These are phyloP conservation scores for Sporothrix mexicana DNA, from an alignment of 2,329 filamentous ascomycete species.

Conservation along the genomic window DNA sequence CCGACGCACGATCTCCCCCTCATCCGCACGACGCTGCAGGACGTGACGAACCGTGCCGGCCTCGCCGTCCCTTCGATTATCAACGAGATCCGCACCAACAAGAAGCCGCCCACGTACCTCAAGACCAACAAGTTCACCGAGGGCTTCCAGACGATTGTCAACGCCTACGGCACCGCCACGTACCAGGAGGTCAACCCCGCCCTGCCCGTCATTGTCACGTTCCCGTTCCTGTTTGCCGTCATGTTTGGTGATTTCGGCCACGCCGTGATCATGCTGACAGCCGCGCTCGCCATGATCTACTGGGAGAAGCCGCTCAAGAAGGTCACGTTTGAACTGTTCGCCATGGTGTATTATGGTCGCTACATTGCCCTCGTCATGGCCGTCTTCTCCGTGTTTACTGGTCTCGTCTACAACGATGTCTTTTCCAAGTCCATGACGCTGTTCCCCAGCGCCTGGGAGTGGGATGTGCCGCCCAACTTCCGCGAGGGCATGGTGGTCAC, in stretches of 20 bases:
- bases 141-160: conserved; percentile 98
- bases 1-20: conserved; percentile 87
- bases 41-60: conserved; percentile 94
- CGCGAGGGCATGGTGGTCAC: conserved; percentile 64
- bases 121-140: conserved; percentile 99
- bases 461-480: conserved; percentile 70
- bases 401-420: conserved; percentile 95
- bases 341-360: conserved; percentile 98
- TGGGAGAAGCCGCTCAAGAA: conserved; percentile 94
- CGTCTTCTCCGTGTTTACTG: conserved; percentile 94
- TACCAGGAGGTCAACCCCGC: conserved; percentile 98
- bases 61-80: conserved; percentile 98
- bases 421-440: conserved; percentile 93
- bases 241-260: conserved; percentile 99
- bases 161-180: conserved; percentile 96
- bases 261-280: conserved; percentile 83
- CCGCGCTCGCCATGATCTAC: conserved; percentile 91
- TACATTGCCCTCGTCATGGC: conserved; percentile 99
- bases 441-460: conserved; percentile 90
- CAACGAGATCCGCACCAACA: conserved; percentile 96
- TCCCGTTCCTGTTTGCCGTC: conserved; percentile 99
- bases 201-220: conserved; percentile 92
- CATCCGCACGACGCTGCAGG: conserved; percentile 91
- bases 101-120: conserved; percentile 95
- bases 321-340: conserved; percentile 89